Base-by-base conservation (phyloP, 2,329 filamentous ascomycete genomes). In the Neonectria punicea region DNA sequence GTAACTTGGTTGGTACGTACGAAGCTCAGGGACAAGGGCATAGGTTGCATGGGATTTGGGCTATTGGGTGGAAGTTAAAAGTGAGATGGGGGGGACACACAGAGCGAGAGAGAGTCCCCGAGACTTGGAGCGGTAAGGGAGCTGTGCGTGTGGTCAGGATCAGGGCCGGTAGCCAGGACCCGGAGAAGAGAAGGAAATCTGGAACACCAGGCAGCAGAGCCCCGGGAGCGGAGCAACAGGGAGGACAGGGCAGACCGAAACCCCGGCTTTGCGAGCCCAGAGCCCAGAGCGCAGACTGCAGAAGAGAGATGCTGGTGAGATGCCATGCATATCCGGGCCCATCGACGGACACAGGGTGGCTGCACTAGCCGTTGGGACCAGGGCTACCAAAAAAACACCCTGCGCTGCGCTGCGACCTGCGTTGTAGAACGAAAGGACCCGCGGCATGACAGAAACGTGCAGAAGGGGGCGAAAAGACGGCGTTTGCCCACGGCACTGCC, bases 331-430 rank as follows among this genome's bases (percentile, higher is more conserved):
- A 73, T 68, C 72, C 63, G 71, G 72, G 66, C 63, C 71, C 72
- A 74, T 73, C 62, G 69, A 73, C 61, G 53, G 63, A 65, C 68
- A 72, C 57, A 70, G 66, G 61, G 73, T 74, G 76, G 74, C 74
- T 75, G 74, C 75, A 73, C 75, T 75, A 77, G 71, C 55, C 62
- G 54, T 72, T 72, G 64, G 73, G 66, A 39, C 71, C 65, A 69
- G 69, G 61, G 50, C 61, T 57, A 61, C 62, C 61, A 67, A 67
- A 70, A 59, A 47, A 22, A 22, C 53, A 59, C 16, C 7, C 3
- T 49, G 58, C 43, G 2, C 36, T 39, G 36, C 64, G 57, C 16
- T 39, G 36, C 64, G 57, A 51, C 41, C 61, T 55, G 61, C 39
- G 22, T 34, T 53, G 61, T 49, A 53, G 56, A 59, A 51, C 50